Conservation (phyloP, 495 filamentous ascomycete genomes). For the Chaetomium cochliodes region DNA sequence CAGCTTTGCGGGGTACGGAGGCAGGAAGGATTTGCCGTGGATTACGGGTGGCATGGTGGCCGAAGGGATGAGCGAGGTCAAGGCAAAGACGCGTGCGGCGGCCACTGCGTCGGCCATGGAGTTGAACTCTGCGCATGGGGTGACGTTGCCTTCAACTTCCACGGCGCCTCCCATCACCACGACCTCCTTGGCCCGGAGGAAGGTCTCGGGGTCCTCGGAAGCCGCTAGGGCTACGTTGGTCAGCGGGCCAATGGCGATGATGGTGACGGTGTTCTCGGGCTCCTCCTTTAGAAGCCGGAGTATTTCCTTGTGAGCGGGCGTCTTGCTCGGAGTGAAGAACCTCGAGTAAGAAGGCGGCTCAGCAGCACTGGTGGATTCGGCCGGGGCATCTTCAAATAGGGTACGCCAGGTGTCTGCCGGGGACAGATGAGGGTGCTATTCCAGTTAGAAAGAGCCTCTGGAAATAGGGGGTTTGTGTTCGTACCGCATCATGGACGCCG, state of each 20-base stretch:
- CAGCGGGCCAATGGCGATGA: conserved; percentile 85
- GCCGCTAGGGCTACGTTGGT: conserved; percentile 91
- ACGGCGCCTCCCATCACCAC: conserved; percentile 98
- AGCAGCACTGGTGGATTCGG: conserved; percentile 37
- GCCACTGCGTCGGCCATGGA: conserved; percentile 78
- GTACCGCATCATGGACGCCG: conserved; percentile 78
- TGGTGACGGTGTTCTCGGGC: conserved; percentile 77
- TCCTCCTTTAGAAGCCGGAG: conserved; percentile 75
- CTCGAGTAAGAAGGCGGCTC: conserved; percentile 45
- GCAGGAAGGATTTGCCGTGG: conserved; percentile 47
- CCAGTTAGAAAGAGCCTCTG: conserved; percentile 10
- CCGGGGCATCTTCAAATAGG: conserved; percentile 63
- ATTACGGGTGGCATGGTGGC: conserved; percentile 64
- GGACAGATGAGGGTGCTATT: conserved; percentile 80
- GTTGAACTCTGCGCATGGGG: conserved; percentile 82
- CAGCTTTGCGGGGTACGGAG: conserved; percentile 65
- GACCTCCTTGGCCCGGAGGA: conserved; percentile 84
- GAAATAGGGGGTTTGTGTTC: conserved; percentile 23
- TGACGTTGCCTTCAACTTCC: conserved; percentile 72
- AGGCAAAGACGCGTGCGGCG: conserved; percentile 81
- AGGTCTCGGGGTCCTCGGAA: conserved; percentile 76
- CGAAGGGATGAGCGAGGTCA: conserved; percentile 74
- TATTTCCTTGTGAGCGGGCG: conserved; percentile 77
- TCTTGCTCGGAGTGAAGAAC: conserved; percentile 70
- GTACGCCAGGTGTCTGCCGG: conserved; percentile 81